Base-by-base conservation (phyloP, 257 asterid species). In the Solanum lignicaule region DNA sequence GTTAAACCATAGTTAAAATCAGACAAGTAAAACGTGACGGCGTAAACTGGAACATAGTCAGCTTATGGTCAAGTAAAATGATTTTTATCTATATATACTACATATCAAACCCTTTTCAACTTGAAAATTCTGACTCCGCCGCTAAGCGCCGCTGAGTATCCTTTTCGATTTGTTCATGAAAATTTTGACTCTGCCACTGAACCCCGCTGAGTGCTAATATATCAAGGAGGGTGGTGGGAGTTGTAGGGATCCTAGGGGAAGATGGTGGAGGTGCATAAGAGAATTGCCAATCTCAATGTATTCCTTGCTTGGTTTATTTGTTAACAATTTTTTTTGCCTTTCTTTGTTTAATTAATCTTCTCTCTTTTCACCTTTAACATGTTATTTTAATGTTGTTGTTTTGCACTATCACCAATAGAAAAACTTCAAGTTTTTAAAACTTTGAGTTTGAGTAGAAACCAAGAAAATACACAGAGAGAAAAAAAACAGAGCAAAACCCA, bases 241-340 rank as follows among this genome's bases (percentile, higher is more conserved):
- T 87, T 81, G 85, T 81, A 81, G 90, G 89, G 92, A 91, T 90
- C 90, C 91, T 81, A 87, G 92, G 92, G 73, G 90, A 69, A 1
- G 88, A 38, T 39, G 87, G 90, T 48, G 89, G 87, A 69, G 91
- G 48, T 86, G 88, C 32, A 68, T 83, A 85, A 81, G 78, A 14
- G 27, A 25, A 58, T 87, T 87, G 91, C 90, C 68, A 88, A 89
- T 91, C 86, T 90, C 94, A 88, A 92, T 90, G 93, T 91, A 91
- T 91, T 92, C 91, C 83, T 90, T 89, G 86, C 90, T 89, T 88
- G 84, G 83, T 41, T 86, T 38, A 78, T 85, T 87, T 85, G 86
- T 86, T 89, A 66, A 36, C 31, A 52, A 60, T 82, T 83, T 86
- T 71, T 58, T 21, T 52, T 16, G 23, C 60, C 29, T 36, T 29